Percentiles rank a stretch among this genome's conserved stretches.
phyloP scores from a whole-genome alignment of 768 basidiomycete genomes.

The Russula compacta region DNA sequence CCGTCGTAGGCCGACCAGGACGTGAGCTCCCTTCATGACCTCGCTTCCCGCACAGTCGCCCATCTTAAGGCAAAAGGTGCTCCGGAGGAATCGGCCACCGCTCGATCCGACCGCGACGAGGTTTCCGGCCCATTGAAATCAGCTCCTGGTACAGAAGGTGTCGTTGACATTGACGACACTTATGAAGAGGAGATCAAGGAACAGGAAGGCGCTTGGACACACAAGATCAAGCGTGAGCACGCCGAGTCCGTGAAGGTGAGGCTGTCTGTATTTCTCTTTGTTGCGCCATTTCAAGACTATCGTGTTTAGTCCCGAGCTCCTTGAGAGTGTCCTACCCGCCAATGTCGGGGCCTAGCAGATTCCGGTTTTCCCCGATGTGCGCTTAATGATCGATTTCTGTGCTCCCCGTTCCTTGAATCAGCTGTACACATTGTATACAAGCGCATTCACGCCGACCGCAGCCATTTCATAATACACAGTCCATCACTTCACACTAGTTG shows the following conservation, averaged over 20 bases:
- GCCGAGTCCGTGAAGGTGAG: conserved; percentile 5
- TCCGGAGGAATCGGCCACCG: conserved; percentile 8
- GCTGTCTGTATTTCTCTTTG: background rate
- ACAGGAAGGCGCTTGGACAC: conserved; percentile 19
- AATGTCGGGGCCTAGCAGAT: background rate
- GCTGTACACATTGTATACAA: background rate
- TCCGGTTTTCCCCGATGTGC: background rate
- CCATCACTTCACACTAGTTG: background rate
- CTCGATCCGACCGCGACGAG: conserved; percentile 17
- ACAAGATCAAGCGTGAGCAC: conserved; percentile 14
- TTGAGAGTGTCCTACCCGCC: background rate
- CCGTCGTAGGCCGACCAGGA: conserved; percentile 15
- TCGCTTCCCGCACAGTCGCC: conserved; percentile 13
- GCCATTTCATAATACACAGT: background rate
- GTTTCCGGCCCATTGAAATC: conserved; percentile 16
- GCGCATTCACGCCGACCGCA: conserved; percentile 5
- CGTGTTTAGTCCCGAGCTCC: background rate
- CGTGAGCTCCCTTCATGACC: background rate
- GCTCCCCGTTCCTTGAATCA: background rate
- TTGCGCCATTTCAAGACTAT: background rate
- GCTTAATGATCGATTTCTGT: background rate
- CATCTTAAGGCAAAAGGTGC: conserved; percentile 8
- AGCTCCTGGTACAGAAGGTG: conserved; percentile 1
- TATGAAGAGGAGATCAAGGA: conserved; percentile 19
- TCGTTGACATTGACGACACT: conserved; percentile 13